Conservation (phyloP, 441 rosid genomes). For the Aleurites moluccanus region DNA sequence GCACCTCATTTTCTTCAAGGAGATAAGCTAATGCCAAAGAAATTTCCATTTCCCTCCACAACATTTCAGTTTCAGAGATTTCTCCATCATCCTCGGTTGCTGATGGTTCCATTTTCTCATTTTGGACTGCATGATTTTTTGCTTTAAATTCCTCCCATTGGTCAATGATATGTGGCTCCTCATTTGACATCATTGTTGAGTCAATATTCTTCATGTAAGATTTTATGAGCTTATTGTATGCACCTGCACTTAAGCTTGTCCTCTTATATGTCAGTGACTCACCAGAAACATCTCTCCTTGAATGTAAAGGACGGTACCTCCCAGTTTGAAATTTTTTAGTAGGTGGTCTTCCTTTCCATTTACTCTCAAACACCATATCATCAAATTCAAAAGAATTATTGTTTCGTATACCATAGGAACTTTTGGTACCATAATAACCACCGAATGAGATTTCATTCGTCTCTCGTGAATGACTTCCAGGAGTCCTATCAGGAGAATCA, state of each 20-base stretch:
- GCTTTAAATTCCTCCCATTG: slow-evolving; percentile 74
- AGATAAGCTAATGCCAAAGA: slow-evolving; percentile 71
- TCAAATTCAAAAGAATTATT: slow-evolving; percentile 41
- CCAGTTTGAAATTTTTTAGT: slow-evolving; percentile 31
- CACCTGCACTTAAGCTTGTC: slow-evolving; percentile 67
- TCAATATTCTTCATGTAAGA: slow-evolving; percentile 78
- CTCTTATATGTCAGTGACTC: slow-evolving; percentile 38
- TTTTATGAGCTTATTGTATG: slow-evolving; percentile 69
- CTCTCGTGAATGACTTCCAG: slow-evolving; percentile 20
- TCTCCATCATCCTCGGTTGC: slow-evolving; percentile 58
- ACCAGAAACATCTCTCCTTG: slow-evolving; percentile 27
- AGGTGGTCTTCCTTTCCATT: slow-evolving; percentile 38
- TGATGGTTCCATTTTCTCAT: slow-evolving; percentile 29
- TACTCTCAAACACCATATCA: slow-evolving; percentile 47
- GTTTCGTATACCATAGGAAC: slow-evolving; percentile 7
- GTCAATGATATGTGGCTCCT: slow-evolving; percentile 55
- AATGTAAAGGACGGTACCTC: slow-evolving; percentile 29
- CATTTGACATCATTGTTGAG: slow-evolving; percentile 46
- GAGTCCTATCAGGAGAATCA: slow-evolving; percentile 33
- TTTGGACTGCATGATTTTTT: slow-evolving; percentile 27
- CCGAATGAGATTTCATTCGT: slow-evolving; percentile 22
- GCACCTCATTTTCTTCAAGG: slow-evolving; percentile 79
- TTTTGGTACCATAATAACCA: slow-evolving; percentile 34
- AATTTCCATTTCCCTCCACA: slow-evolving; percentile 93
- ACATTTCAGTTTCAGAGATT: slow-evolving; percentile 61